Conservation (phyloP, 2,329 filamentous ascomycete genomes). For the Fusarium paranaense region DNA sequence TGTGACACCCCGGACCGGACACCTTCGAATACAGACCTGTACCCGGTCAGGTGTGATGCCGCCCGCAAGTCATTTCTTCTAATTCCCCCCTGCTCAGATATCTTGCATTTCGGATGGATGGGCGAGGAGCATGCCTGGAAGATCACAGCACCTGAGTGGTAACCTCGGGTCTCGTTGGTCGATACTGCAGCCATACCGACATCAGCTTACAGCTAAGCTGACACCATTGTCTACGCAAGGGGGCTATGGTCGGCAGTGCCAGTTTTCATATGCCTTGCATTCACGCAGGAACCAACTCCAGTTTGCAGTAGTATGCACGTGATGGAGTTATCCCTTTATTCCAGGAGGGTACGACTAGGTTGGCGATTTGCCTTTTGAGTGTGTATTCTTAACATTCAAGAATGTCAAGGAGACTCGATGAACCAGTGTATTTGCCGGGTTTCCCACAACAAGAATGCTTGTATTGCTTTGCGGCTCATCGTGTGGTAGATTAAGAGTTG, state of each 20-base stretch:
- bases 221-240: background rate
- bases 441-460: background rate
- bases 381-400: no score
- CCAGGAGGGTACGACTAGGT: background rate
- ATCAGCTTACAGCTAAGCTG: slow-evolving; percentile 21
- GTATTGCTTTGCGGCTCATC: background rate
- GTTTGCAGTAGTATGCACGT: background rate
- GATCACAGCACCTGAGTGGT: slow-evolving; percentile 20
- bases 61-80: slow-evolving; percentile 17
- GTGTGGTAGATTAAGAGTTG: no score
- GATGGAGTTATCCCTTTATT: background rate
- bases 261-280: background rate
- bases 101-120: slow-evolving; percentile 14
- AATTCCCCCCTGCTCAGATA: background rate
- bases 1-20: slow-evolving; percentile 29
- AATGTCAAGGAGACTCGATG: background rate
- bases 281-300: background rate
- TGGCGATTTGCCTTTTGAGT: background rate
- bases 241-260: background rate
- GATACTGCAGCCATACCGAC: background rate
- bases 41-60: slow-evolving; percentile 8
- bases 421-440: background rate
- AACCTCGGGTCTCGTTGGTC: background rate
- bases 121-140: slow-evolving; percentile 2
- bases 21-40: slow-evolving; percentile 14